phyloP scores from a whole-genome alignment of 208 protist genomes.

The Trypanosoma caninum region DNA sequence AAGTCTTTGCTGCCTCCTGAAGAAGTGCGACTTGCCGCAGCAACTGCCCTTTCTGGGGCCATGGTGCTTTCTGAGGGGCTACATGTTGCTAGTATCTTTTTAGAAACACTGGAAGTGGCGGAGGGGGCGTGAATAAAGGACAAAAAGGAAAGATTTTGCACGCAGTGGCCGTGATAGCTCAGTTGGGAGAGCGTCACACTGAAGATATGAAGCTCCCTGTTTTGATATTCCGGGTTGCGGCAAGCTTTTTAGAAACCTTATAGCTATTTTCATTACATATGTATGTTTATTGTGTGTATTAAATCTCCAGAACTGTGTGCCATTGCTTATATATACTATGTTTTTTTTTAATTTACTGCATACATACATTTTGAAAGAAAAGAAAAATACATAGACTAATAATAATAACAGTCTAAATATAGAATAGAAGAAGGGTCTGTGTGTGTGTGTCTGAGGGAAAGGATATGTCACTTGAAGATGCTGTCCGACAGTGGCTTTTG shows the following conservation, averaged over 20 bases:
- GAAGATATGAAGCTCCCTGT: constrained; percentile 90
- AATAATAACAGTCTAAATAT: background rate
- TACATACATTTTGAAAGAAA: no score
- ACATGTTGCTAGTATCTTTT: constrained; percentile 21
- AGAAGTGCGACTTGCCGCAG: constrained; percentile 61
- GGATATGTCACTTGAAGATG: constrained; percentile 27
- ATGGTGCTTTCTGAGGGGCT: constrained; percentile 38
- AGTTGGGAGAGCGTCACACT: constrained; percentile 90
- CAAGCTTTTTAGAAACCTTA: constrained; percentile 27
- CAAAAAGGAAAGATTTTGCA: background rate
- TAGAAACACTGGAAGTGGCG: constrained; percentile 19
- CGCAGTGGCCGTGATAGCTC: constrained; percentile 66
- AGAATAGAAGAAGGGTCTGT: constrained; percentile 6
- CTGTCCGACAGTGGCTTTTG: constrained; percentile 60
- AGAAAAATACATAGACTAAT: constrained; percentile 5
- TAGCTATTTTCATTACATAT: background rate
- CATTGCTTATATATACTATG: no score
- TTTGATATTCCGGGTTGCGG: constrained; percentile 85
- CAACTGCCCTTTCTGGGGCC: constrained; percentile 62
- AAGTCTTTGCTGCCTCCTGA: no score
- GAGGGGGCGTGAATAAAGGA: background rate
- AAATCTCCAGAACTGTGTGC: no score
- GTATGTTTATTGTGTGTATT: constrained; percentile 12
- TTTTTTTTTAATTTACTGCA: no score
- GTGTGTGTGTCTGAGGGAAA: no score